Percentiles rank a stretch among this genome's conserved stretches.
Conservation (phyloP, 805 yeast species). For the Yamadazyma philogaea region DNA sequence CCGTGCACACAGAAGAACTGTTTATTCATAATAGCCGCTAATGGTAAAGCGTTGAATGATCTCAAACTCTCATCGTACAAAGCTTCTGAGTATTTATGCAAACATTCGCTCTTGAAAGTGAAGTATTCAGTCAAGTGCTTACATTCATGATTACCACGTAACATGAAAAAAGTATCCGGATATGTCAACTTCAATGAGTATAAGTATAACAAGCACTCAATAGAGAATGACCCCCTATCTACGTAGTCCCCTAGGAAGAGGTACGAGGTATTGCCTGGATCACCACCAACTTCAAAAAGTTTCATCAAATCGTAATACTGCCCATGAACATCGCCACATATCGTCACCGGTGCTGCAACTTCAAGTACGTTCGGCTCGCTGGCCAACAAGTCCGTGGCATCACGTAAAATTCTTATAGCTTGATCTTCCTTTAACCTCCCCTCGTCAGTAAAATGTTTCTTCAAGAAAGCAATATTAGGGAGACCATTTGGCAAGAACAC, state of each 20-base stretch:
- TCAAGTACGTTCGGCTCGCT: slow-evolving; percentile 75
- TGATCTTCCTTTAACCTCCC: slow-evolving; percentile 76
- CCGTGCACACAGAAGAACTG: slow-evolving; percentile 97
- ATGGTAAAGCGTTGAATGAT: slow-evolving; percentile 83
- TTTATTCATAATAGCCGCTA: slow-evolving; percentile 89
- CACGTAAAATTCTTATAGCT: slow-evolving; percentile 59
- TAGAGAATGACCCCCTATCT: slow-evolving; percentile 88
- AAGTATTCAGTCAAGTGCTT: slow-evolving; percentile 90
- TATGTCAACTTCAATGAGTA: slow-evolving; percentile 76
- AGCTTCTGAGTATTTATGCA: slow-evolving; percentile 67
- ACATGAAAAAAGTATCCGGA: slow-evolving; percentile 71
- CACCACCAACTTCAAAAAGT: slow-evolving; percentile 90
- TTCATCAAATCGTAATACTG: slow-evolving; percentile 89
- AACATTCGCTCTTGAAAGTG: slow-evolving; percentile 87
- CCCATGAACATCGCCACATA: slow-evolving; percentile 98
- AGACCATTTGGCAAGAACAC: slow-evolving; percentile 60
- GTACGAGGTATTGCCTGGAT: slow-evolving; percentile 72
- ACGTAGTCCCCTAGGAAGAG: slow-evolving; percentile 92
- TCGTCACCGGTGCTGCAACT: slow-evolving; percentile 90
- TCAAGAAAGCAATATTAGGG: slow-evolving; percentile 71
- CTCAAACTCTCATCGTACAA: slow-evolving; percentile 72
- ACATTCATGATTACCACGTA: slow-evolving; percentile 95
- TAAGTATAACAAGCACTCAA: slow-evolving; percentile 74
- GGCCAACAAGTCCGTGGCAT: slow-evolving; percentile 61
- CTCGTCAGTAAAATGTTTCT: slow-evolving; percentile 71